Base-by-base conservation (phyloP, 805 yeast species). In the Metschnikowia hibisci region DNA sequence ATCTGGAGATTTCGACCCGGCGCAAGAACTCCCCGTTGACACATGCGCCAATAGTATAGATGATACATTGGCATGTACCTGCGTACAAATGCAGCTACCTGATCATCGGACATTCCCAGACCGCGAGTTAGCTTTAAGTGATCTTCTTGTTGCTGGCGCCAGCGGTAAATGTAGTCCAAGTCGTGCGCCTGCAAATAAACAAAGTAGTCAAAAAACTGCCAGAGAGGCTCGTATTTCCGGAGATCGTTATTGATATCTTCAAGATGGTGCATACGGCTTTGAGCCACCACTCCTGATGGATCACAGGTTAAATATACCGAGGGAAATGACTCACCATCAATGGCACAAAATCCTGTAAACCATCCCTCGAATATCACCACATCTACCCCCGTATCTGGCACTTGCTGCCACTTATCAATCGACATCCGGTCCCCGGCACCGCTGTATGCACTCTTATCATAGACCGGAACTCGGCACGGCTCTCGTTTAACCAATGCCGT, bases 291-390 rank as follows among this genome's bases (percentile, higher is more conserved):
- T 3, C 53, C 48, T 3, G 53, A 45, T 9, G 51, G 46, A 29
- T 55, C 57, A 5, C 53, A 22, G 4, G 57, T 41, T 30, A 60
- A 45, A 46, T 57, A 60, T 14, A 38, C 49, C 6, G 54, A 11
- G 14, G 55, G 45, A 8, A 69, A 40, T 39, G 51, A 49, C 8
- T 54, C 57, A 3, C 34, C 42, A 16, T 54, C 60, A 13, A 67
- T 44, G 14, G 70, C 58, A 37, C 58, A 48, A 58, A 80, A 91
- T 1, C 98, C 98, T 18, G 80, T 74, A 66, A 90, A 88, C 99
- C 99, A 91, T 4, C 98, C 99, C 64, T 91, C 99, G 32, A 93
- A 71, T 2, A 91, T 61, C 3, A 91, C 73, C 3, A 89, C 74
- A 54, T 85, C 87, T 3, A 79, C 69, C 2, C 76, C 74, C 2